phyloP scores from a whole-genome alignment of 371 early-diverging fungal genomes.

The Coemansia sp. region DNA sequence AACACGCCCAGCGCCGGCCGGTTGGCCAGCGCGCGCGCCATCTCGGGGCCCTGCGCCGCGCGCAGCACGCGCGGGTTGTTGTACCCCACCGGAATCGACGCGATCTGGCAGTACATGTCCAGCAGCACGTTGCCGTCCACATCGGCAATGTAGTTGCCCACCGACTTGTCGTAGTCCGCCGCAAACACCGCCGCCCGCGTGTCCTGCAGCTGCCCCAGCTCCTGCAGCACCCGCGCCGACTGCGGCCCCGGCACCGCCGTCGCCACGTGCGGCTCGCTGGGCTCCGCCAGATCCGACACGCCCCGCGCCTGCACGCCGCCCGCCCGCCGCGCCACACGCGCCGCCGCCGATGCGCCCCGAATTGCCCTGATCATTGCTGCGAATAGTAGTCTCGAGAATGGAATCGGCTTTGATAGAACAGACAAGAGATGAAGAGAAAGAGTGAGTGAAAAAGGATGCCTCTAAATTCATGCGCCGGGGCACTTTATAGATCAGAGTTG shows the following conservation, averaged over 20 bases:
- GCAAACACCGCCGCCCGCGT: constrained; percentile 45
- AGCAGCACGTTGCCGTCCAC: constrained; percentile 70
- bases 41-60: constrained; percentile 57
- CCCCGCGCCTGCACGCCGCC: not conserved
- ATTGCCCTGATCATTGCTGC: not conserved
- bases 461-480: too few species aligned
- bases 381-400: too few species aligned
- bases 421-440: not conserved
- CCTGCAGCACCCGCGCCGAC: constrained; percentile 25
- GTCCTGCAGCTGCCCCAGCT: constrained; percentile 40
- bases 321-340: not conserved
- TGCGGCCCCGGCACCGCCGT: constrained; percentile 42
- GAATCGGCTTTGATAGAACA: not conserved
- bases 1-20: constrained; percentile 71
- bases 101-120: constrained; percentile 74
- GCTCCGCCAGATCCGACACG: constrained; percentile 36
- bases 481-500: too few species aligned
- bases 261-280: constrained; percentile 41
- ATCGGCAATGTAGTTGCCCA: constrained; percentile 75
- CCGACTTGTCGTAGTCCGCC: constrained; percentile 64
- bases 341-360: not conserved
- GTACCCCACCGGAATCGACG: constrained; percentile 78
- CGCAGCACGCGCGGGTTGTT: constrained; percentile 68
- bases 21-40: constrained; percentile 62
- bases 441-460: not conserved